Percentiles rank a stretch among this genome's conserved stretches.
These are phyloP conservation scores for Cetraspora pellucida DNA, from an alignment of 192 early-diverging fungal genomes.

Conservation along the genomic window DNA sequence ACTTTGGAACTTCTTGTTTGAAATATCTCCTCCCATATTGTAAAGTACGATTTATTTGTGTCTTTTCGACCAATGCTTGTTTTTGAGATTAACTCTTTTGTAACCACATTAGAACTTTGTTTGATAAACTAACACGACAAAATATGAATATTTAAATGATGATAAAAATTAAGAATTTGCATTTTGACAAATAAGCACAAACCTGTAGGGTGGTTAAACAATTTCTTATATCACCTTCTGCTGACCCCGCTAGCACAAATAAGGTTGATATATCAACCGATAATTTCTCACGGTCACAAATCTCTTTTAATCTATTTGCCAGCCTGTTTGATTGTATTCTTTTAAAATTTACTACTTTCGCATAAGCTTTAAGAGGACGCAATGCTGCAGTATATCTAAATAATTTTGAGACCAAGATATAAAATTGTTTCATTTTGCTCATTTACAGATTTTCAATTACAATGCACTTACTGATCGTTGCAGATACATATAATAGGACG, in stretches of 20 bases:
- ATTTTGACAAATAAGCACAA: not conserved
- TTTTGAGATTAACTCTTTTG: constrained; percentile 50
- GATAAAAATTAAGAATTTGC: constrained; percentile 26
- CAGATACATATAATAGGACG: constrained; percentile 99
- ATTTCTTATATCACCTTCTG: constrained; percentile 85
- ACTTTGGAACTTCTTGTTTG: constrained; percentile 39
- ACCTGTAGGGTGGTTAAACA: constrained; percentile 89
- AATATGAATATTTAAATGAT: not conserved
- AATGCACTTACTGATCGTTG: constrained; percentile 79
- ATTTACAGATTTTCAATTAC: not conserved
- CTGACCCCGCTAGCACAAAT: constrained; percentile 71
- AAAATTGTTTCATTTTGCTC: not conserved
- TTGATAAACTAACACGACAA: constrained; percentile 13
- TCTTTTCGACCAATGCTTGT: constrained; percentile 78
- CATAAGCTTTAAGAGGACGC: constrained; percentile 78
- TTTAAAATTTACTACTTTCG: constrained; percentile 73
- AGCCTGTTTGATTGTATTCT: constrained; percentile 60
- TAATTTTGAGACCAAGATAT: not conserved
- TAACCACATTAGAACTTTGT: constrained; percentile 36
- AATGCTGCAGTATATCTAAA: constrained; percentile 83
- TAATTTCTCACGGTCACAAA: constrained; percentile 79
- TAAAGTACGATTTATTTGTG: constrained; percentile 71
- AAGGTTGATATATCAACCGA: constrained; percentile 74
- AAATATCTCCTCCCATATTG: constrained; percentile 88
- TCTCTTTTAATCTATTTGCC: constrained; percentile 74